Conservation (phyloP, 495 filamentous ascomycete species). For the Penicillium tannophilum region DNA sequence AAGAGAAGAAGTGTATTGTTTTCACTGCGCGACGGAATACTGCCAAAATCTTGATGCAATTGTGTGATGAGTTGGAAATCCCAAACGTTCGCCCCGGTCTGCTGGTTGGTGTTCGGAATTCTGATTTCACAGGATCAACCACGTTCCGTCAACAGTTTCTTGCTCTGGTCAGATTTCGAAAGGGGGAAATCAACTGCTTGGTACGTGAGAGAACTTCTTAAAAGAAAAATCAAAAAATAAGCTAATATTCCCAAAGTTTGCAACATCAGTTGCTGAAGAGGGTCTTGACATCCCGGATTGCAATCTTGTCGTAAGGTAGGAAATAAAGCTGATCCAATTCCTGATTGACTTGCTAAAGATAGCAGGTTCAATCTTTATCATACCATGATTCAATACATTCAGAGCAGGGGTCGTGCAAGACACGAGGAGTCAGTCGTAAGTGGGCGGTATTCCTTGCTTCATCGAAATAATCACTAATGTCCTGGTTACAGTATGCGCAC, state of each 20-base stretch:
- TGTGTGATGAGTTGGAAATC: slow-evolving; percentile 61
- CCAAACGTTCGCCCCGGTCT: slow-evolving; percentile 64
- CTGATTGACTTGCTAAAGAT: slow-evolving; percentile 8
- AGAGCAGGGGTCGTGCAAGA: slow-evolving; percentile 89
- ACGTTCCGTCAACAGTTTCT: slow-evolving; percentile 76
- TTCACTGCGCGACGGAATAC: slow-evolving; percentile 82
- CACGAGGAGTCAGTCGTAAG: slow-evolving; percentile 63
- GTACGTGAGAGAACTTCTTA: slow-evolving; percentile 22
- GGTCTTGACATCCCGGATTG: slow-evolving; percentile 96
- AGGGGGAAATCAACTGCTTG: slow-evolving; percentile 82
- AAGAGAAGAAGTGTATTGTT: slow-evolving; percentile 76
- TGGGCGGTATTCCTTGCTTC: not conserved
- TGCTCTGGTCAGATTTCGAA: slow-evolving; percentile 74
- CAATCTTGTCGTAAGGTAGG: slow-evolving; percentile 77
- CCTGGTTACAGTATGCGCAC: slow-evolving; percentile 62
- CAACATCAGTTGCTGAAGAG: slow-evolving; percentile 92
- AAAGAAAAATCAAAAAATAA: not conserved
- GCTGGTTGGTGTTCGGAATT: slow-evolving; percentile 61
- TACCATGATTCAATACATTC: slow-evolving; percentile 93
- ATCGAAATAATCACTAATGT: not conserved
- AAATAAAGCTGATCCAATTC: not conserved
- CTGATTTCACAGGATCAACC: slow-evolving; percentile 54
- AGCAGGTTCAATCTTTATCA: slow-evolving; percentile 82
- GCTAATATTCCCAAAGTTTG: slow-evolving; percentile 51
- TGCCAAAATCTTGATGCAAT: slow-evolving; percentile 66